phyloP scores from a whole-genome alignment of 345 rosid species.

The Gossypium ekmanianum region DNA sequence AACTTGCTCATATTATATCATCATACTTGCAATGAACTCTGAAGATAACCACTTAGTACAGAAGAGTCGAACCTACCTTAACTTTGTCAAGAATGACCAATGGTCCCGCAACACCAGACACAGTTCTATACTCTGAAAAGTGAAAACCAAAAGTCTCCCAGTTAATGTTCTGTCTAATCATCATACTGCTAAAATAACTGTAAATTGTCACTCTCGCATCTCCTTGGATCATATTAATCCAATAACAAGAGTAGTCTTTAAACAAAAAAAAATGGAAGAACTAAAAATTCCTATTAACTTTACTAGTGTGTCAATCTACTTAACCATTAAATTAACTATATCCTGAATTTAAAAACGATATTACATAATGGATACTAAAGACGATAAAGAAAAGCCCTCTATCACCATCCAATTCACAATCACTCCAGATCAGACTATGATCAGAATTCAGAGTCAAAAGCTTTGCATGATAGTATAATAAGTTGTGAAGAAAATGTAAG shows the following conservation, averaged over 20 bases:
- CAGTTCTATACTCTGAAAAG: conserved; percentile 81
- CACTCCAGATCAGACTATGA: background rate
- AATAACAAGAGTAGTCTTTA: background rate
- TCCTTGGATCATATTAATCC: background rate
- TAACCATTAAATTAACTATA: background rate
- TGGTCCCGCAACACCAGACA: conserved; percentile 93
- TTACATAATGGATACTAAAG: background rate
- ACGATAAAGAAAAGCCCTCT: background rate
- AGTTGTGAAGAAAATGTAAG: background rate
- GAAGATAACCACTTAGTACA: background rate
- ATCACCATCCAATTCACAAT: background rate
- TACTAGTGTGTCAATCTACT: background rate
- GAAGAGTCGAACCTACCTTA: conserved; percentile 43
- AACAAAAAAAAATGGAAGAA: background rate
- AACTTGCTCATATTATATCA: background rate
- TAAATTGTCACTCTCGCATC: background rate
- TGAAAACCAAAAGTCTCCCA: conserved; percentile 22
- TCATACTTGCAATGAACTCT: background rate
- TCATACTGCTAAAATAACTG: conserved; percentile 7
- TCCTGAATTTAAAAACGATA: background rate
- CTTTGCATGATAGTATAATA: background rate
- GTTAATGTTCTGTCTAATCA: conserved; percentile 9
- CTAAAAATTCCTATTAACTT: background rate
- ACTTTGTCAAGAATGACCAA: conserved; percentile 90
- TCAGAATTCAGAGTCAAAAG: background rate